Evolutionary conservation across 768 basidiomycete species (phyloP), one percentile per base, ranked within the genome.

Genomic region (Zangia roseola): DNA sequence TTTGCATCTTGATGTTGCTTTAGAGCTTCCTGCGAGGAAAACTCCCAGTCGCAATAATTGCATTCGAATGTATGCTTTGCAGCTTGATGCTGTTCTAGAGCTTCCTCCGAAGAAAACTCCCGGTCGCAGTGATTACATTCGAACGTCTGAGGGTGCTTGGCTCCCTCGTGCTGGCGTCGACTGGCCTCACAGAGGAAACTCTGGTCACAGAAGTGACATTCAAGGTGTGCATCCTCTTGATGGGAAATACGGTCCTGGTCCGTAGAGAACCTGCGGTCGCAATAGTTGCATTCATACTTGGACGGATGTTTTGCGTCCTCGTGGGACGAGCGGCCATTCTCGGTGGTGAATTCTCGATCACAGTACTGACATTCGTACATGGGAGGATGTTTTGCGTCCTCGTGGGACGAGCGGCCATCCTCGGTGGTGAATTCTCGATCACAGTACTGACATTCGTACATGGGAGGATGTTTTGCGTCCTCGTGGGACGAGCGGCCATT

Each of bases 361-460:
- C 57, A 58, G 40, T 41, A 17, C 6, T 20, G 10, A 17, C 59
- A 66, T 25, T 47, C 30, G 47, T 54, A 59, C n/a, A 0, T 8
- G 10, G 45, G 5, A 0, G 12, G 10, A 36, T 64, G 63, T 13
- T 54, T 45, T 6, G 47, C 38, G 1, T 10, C 7, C 19, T 58
- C 40, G 34, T 67, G 64, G 1, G 43, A 10, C 20, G 33, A 26
- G 12, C 50, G 52, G 0, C 48, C 54, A 1, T 36, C 16, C 26
- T 24, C 12, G 13, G 56, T 50, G 10, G 5, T 24, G 40, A 54
- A 52, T 0, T 24, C 31, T 19, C 51, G 51, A 16, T 49, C 36
- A 19, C 57, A 58, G 40, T 41, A 17, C 6, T 20, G 10, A 17
- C 59, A 66, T 25, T 47, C 30, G 47, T 54, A 59, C n/a, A 0